Evolutionary conservation across 1,284 basidiomycete species (phyloP).

Genomic region (Microbotryomycetes sp.): DNA sequence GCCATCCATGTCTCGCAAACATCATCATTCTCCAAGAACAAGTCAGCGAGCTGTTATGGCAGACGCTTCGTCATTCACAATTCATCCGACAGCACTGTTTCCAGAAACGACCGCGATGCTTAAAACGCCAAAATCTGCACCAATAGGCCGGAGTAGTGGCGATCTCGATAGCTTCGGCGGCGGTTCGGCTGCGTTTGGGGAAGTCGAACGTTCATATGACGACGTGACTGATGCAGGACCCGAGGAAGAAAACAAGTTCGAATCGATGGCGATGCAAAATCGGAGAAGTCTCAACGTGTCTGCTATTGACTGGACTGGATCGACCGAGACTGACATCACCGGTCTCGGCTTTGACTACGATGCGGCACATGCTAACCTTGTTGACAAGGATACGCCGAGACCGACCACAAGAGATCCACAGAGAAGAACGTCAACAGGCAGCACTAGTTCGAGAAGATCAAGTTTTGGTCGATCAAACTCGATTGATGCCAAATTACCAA

Average conservation of each 20-base stretch:
- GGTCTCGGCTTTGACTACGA: constrained; percentile 28
- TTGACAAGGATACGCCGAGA: not conserved
- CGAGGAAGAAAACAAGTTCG: not conserved
- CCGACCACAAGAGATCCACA: not conserved
- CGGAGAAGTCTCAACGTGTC: constrained; percentile 7
- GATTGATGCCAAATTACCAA: constrained; percentile 21
- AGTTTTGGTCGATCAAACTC: constrained; percentile 14
- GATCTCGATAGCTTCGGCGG: not conserved
- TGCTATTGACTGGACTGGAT: not conserved
- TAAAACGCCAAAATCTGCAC: not conserved
- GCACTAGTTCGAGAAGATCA: constrained; percentile 3
- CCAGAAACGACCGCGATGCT: not conserved
- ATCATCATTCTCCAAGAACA: not conserved
- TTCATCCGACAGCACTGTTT: constrained; percentile 2
- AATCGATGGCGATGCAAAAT: not conserved
- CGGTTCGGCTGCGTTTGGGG: not conserved
- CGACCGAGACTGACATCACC: not conserved
- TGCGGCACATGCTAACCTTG: not conserved
- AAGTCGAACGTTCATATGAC: no score
- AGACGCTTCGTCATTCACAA: not conserved
- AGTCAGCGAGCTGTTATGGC: not conserved
- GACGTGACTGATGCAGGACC: not conserved
- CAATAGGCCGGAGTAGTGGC: not conserved
- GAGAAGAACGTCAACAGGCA: constrained; percentile 10
- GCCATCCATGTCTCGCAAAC: not conserved